Evolutionary conservation across 2,329 filamentous ascomycete species (phyloP).

Genomic region (Stagonosporopsis tanaceti): DNA sequence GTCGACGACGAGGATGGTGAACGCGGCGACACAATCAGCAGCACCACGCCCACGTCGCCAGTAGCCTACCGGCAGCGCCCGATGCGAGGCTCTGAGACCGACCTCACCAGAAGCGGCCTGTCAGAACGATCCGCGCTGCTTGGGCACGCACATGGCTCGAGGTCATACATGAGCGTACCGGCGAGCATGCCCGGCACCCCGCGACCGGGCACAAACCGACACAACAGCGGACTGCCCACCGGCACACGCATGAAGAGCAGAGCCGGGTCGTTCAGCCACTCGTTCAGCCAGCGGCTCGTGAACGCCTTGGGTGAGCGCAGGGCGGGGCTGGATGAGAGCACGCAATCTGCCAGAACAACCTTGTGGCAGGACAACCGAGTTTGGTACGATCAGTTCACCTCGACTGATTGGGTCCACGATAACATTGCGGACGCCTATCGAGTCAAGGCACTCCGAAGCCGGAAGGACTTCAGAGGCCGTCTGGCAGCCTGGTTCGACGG

Average conservation of each 20-base stretch:
- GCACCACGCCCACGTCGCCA: conserved; percentile 46
- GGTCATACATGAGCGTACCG: conserved; percentile 56
- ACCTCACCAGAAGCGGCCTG: conserved; percentile 45
- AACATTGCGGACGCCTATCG: conserved; percentile 93
- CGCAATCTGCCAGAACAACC: conserved; percentile 71
- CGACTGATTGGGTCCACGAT: conserved; percentile 98
- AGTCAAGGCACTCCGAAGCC: conserved; percentile 79
- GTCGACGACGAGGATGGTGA: conserved; percentile 46
- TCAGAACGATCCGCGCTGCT: conserved; percentile 61
- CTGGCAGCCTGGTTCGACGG: conserved; percentile 80
- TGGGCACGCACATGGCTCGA: conserved; percentile 44
- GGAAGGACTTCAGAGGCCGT: conserved; percentile 86
- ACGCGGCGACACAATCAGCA: conserved; percentile 43
- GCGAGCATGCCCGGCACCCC: conserved; percentile 53
- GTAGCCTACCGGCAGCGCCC: conserved; percentile 40
- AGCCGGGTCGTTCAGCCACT: conserved; percentile 43
- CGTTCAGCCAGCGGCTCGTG: conserved; percentile 60
- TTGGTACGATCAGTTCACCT: conserved; percentile 99
- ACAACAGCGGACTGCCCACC: conserved; percentile 46
- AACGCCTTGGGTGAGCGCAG: conserved; percentile 63
- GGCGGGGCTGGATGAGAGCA: conserved; percentile 60
- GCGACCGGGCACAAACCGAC: conserved; percentile 48
- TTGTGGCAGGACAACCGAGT: conserved; percentile 83
- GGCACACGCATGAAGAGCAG: conserved; percentile 45
- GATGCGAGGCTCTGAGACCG: conserved; percentile 46